Evolutionary conservation across 108 stramenopile genomes (phyloP), one percentile per base, ranked within the genome.

Genomic region (Nannochloropsis salina): DNA sequence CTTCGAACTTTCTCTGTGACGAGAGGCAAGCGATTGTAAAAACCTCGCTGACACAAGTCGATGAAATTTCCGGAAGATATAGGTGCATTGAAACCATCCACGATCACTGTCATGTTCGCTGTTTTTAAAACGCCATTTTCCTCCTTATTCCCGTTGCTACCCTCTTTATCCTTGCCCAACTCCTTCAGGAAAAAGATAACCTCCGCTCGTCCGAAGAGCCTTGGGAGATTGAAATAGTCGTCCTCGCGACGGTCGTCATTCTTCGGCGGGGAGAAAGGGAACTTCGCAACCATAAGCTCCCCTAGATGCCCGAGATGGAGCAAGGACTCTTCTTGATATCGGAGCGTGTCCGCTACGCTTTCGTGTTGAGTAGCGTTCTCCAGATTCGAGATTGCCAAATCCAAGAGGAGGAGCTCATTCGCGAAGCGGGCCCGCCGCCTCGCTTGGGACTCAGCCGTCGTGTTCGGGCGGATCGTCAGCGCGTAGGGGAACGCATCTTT

Each of bases 11-110:
- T 89, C 89, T 97, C 95, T 90, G 95, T 96, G 20, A 89, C 88
- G 94, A 98, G 95, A 80, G 87, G 87, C 31, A 87, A 83, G 21
- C 95, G 93, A 92, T 94, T 93, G 93, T 98, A 98, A 88, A 98
- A 97, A 10, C 97, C 97, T 88, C 95, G 95, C 74, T 94, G 88
- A 15, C 96, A 95, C 81, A 98, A 92, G 84, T 98, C 97, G 42
- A 98, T 87, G 90, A 98, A 98, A 91, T 98, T 98, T 92, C 80
- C 94, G 6, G 87, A 91, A 9, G 97, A 97, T n/a, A 98, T 92
- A 42, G 97, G 97, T 41, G 96, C 94, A 91, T 88, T 88, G 89
- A 94, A 97, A 9, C 97, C 97, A 92, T 97, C 97, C 87, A 97
- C 94, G 31, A 98, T 91, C 95, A 98, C 95, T 82, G 93, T 94